A percentile compares a stretch with the other conserved stretches of the same genome.
Conservation (phyloP, 2,329 filamentous ascomycete species). For the Akanthomyces muscarius region DNA sequence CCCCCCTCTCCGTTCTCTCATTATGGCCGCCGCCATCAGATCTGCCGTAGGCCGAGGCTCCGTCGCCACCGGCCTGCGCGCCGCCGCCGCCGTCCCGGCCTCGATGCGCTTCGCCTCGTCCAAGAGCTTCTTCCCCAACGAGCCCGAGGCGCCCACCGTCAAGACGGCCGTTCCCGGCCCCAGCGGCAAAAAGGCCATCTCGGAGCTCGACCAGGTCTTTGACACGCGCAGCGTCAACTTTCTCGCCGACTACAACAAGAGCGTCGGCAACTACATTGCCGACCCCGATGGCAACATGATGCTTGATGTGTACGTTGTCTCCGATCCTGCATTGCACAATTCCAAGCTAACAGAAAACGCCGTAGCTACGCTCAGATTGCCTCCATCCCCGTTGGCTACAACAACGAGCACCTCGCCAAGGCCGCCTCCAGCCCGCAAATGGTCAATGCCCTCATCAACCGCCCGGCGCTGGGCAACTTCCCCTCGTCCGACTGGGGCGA, state of each 20-base stretch:
- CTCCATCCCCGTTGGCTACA: slow-evolving; percentile 89
- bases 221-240: slow-evolving; percentile 84
- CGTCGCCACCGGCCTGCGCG: background rate
- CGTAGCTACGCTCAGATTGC: slow-evolving; percentile 81
- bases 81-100: slow-evolving; percentile 20
- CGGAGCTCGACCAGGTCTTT: slow-evolving; percentile 73
- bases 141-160: slow-evolving; percentile 50
- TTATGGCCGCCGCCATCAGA: slow-evolving; percentile 16
- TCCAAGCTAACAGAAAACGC: background rate
- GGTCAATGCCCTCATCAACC: slow-evolving; percentile 77
- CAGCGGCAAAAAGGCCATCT: slow-evolving; percentile 63
- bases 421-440: slow-evolving; percentile 74
- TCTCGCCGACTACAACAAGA: slow-evolving; percentile 71
- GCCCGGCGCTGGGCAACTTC: slow-evolving; percentile 87
- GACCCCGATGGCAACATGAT: slow-evolving; percentile 69
- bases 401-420: slow-evolving; percentile 71
- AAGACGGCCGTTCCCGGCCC: slow-evolving; percentile 71
- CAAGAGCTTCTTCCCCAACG: slow-evolving; percentile 41
- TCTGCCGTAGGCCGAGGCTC: slow-evolving; percentile 8
- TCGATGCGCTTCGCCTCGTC: slow-evolving; percentile 29
- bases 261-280: slow-evolving; percentile 74
- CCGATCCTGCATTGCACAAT: no score
- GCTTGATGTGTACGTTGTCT: slow-evolving; percentile 60
- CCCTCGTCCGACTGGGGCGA: slow-evolving; percentile 79
- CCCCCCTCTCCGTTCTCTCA: background rate